Conservation (phyloP, 148 eudicot species). For the Chenopodium album region DNA sequence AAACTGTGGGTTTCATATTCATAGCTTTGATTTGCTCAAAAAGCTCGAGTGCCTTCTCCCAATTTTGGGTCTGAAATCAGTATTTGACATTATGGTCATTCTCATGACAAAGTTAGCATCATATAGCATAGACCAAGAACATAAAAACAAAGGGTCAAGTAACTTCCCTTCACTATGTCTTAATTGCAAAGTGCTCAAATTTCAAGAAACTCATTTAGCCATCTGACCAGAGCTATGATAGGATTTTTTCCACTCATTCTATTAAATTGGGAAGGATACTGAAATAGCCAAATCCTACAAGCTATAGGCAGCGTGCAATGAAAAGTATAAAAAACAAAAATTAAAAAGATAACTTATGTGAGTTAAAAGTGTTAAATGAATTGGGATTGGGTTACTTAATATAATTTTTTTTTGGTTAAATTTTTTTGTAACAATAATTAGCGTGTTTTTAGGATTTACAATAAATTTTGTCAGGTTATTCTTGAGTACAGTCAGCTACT, state of each 20-base stretch:
- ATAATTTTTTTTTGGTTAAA: too few species aligned
- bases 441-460: background rate
- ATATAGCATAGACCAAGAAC: constrained; percentile 8
- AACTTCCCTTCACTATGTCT: background rate
- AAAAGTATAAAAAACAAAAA: too few species aligned
- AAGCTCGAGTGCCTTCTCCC: constrained; percentile 85
- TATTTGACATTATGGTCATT: constrained; percentile 10
- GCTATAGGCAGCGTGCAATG: background rate
- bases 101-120: constrained; percentile 14
- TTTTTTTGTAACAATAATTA: background rate
- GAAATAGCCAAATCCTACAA: background rate
- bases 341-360: background rate
- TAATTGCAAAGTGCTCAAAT: background rate
- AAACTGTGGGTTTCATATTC: constrained; percentile 71
- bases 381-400: background rate
- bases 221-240: background rate
- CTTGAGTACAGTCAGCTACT: background rate
- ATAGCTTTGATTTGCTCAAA: constrained; percentile 65
- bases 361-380: background rate
- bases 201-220: background rate
- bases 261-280: background rate
- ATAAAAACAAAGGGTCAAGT: background rate
- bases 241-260: background rate
- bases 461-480: background rate
- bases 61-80: constrained; percentile 64